Percentiles rank a stretch among this genome's conserved stretches.
phyloP scores from a whole-genome alignment of 225 moss, liverwort and hornwort genomes.

The Pleurozium schreberi region DNA sequence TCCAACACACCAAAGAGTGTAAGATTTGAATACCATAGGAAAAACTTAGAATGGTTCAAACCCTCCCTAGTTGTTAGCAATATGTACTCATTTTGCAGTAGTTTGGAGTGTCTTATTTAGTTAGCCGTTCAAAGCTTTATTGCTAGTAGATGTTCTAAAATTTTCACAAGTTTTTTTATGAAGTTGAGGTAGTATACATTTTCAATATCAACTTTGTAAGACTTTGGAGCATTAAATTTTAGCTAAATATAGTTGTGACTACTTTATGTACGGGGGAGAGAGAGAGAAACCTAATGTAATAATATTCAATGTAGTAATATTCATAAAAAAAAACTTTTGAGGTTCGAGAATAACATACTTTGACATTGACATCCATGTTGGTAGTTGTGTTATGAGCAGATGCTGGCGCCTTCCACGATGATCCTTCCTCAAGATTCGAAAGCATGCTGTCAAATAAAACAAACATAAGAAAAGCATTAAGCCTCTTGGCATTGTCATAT shows the following conservation, averaged over 20 bases:
- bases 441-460: conserved; percentile 1
- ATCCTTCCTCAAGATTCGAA: conserved; percentile 8
- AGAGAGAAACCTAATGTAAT: neutral
- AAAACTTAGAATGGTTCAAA: neutral
- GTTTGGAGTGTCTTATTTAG: neutral
- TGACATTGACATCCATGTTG: neutral
- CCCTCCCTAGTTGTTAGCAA: no score
- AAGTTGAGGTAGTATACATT: neutral
- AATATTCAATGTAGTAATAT: no score
- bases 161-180: neutral
- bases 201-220: neutral
- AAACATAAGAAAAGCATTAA: neutral
- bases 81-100: neutral
- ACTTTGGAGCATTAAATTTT: neutral
- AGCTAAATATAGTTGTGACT: neutral
- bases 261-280: neutral
- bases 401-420: conserved; percentile 1
- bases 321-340: neutral
- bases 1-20: neutral
- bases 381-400: neutral
- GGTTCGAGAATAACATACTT: neutral
- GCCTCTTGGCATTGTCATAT: neutral
- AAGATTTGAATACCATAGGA: neutral
- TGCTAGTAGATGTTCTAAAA: neutral
- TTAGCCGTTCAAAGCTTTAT: neutral